Conservation (phyloP, 1,284 basidiomycete genomes). For the Ustilago nuda region DNA sequence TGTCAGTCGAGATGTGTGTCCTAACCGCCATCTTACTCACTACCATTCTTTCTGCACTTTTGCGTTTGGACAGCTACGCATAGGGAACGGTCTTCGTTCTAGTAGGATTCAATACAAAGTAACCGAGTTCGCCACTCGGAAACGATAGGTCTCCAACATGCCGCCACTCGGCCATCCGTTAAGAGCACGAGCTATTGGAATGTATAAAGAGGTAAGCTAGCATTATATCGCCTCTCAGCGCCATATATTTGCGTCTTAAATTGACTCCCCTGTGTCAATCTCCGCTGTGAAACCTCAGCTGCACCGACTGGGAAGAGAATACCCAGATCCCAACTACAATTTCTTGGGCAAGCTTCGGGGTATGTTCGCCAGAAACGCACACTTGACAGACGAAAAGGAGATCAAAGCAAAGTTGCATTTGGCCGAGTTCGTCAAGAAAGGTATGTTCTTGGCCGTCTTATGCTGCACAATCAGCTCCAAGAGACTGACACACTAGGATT, state of each 20-base stretch:
- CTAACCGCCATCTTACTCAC: not conserved
- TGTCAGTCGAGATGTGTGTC: not conserved
- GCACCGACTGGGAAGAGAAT: conserved; percentile 66
- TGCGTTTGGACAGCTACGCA: not conserved
- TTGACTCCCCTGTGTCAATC: not conserved
- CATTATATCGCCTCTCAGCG: no score
- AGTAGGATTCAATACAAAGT: no score
- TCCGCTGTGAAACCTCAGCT: conserved; percentile 32
- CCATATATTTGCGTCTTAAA: no score
- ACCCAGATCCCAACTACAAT: conserved; percentile 67
- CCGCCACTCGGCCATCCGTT: conserved; percentile 64
- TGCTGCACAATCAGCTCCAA: not conserved
- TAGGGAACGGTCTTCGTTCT: no score
- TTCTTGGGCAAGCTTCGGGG: conserved; percentile 64
- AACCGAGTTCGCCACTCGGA: not conserved
- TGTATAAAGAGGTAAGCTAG: conserved; percentile 61
- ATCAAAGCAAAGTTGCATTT: conserved; percentile 61
- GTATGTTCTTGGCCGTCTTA: conserved; percentile 27
- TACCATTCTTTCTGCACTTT: not conserved
- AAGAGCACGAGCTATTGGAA: conserved; percentile 62
- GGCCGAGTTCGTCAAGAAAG: conserved; percentile 63
- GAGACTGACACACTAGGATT: not conserved
- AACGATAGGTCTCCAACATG: conserved; percentile 34
- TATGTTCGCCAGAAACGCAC: conserved; percentile 60
- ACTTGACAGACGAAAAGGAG: conserved; percentile 64